Base-by-base conservation (phyloP, 345 rosid genomes). In the Pugionium cornutum region DNA sequence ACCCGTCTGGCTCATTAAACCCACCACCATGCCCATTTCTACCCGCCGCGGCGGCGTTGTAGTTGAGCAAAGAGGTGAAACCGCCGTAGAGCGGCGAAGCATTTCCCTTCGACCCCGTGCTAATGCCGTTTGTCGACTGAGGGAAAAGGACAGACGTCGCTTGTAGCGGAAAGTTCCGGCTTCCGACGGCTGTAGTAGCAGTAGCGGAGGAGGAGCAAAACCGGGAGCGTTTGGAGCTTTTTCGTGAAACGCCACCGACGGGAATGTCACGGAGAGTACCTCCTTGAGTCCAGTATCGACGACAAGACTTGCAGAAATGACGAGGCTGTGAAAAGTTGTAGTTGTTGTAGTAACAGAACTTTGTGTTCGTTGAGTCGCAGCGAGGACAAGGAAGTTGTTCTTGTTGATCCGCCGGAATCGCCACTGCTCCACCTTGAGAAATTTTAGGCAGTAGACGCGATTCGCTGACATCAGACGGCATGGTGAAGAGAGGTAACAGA, bases 261-360 rank as follows among this genome's bases (percentile, higher is more conserved):
- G 98, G 98, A 51, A 92, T 92, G 77, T 92, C 98, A 6, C 98
- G 83, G 53, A 92, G 95, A 31, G 96, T 87, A 62, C 98, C 98
- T 33, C 98, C 98, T 7, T 86, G 96, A 40, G 98, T 92, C 98
- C 98, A 92, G 82, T 92, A 92, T 6, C 98, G 89, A 29, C 98
- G 96, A 79, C 98, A 92, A 45, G 95, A 68, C 18, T 18, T 18
- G 18, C 18, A 18, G 18, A 18, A 18, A 18, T 18, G 18, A 18
- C 18, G 18, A 18, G 18, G 18, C 18, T 18, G 18, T 18, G 18
- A 18, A 18, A 18, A 18, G 18, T 18, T 18, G 18, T 18, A 18
- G 18, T 18, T 18, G 18, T 18, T 18, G 18, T 18, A 18, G 18
- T 18, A 18, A 18, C 18, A 18, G 83, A 91, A 91, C 76, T 91